phyloP scores from a whole-genome alignment of 176 grass and related monocot species.

The Tillandsia leiboldiana region DNA sequence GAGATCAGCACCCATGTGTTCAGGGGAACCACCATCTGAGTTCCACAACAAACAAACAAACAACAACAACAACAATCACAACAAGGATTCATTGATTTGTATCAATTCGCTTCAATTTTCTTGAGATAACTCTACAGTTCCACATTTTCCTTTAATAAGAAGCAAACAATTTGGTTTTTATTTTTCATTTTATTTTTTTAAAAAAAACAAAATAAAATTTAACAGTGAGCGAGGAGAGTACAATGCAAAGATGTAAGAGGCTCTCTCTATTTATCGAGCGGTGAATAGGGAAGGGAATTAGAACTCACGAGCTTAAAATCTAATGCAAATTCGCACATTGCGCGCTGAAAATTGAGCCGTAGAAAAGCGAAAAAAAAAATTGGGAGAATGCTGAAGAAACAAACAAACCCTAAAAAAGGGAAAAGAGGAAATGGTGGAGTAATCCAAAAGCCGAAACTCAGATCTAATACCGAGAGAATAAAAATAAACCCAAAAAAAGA shows the following conservation, averaged over 20 bases:
- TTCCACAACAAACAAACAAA: constrained; percentile 14
- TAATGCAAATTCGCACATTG: too few relatives aligned
- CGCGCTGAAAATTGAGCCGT: background rate
- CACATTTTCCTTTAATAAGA: background rate
- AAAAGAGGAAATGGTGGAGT: constrained; percentile 51
- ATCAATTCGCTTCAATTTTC: background rate
- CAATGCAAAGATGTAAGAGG: background rate
- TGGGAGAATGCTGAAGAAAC: background rate
- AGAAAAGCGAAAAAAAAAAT: background rate
- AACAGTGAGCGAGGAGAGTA: background rate
- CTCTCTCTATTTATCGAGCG: too few relatives aligned
- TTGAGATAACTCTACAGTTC: background rate
- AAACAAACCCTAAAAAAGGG: background rate
- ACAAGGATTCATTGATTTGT: too few relatives aligned
- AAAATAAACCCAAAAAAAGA: constrained; percentile 21
- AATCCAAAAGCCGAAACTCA: background rate
- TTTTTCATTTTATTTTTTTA: background rate
- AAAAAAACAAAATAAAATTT: background rate
- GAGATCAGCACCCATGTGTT: constrained; percentile 97
- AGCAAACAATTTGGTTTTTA: background rate
- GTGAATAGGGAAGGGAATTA: too few relatives aligned
- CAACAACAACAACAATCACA: background rate
- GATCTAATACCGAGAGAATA: too few relatives aligned
- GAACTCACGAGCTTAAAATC: too few relatives aligned
- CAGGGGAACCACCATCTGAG: constrained; percentile 77